Evolutionary conservation across 2,329 filamentous ascomycete genomes (phyloP), one percentile per base, ranked within the genome.

Genomic region (Neofusicoccum parvum): DNA sequence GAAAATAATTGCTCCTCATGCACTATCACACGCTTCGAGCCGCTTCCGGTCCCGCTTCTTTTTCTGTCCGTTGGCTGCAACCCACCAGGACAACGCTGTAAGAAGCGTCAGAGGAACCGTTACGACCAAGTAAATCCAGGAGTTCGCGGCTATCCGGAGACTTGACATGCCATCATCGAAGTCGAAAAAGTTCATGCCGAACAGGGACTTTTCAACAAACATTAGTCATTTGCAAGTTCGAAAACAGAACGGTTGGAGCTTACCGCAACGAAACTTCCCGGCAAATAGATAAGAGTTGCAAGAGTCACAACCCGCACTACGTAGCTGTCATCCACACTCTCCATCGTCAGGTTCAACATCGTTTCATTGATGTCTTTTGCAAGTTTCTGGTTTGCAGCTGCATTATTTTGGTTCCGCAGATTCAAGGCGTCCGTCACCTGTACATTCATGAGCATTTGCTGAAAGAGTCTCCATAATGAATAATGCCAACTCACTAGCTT

Each of bases 111-210:
- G 43, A 37, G 58, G 58, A 12, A 62, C 34, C 9, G 58, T 49
- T 0, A 62, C 58, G 5, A 23, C 43, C 15, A 62, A 20, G n/a
- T 62, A 62, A 10, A 62, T 37, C 58, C 58, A 62, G 11, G 17
- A 62, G 34, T 62, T 37, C 9, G 41, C 10, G n/a, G 58, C 27
- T 32, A 62, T 45, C 23, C 32, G 20, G 23, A 62, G 4, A 12
- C 15, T 48, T 36, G 17, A 17, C 41, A 7, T 49, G 10, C 11
- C 41, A 11, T 49, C 43, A 39, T 39, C 58, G 27, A 49, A 62
- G 14, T 62, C 58, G 14, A 62, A 62, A 20, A 62, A 36, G 32
- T 62, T 62, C 58, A 62, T 62, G 10, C 58, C 58, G 43, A 62
- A 49, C 10, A 62, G 34, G 9, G 58, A 62, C 58, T 62, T 27